Evolutionary conservation across 2,329 filamentous ascomycete genomes (phyloP).

Genomic region (Septoria linicola): DNA sequence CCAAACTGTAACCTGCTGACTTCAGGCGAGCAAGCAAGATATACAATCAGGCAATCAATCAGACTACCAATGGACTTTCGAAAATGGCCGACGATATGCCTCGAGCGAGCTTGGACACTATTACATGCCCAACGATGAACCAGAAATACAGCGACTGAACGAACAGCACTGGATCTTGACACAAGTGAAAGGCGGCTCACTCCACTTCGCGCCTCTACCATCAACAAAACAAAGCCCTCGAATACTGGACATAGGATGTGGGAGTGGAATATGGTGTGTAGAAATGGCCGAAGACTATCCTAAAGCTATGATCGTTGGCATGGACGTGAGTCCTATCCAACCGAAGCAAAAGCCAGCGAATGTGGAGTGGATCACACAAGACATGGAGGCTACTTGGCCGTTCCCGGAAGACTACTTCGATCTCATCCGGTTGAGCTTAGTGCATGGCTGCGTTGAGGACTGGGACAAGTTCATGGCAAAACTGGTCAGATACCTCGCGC

Average conservation of each 20-base stretch:
- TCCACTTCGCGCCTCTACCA: slow-evolving; percentile 24
- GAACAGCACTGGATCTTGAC: slow-evolving; percentile 29
- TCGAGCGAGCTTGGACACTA: slow-evolving; percentile 28
- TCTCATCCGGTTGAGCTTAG: slow-evolving; percentile 27
- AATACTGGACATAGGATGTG: slow-evolving; percentile 29
- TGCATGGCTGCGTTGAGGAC: slow-evolving; percentile 30
- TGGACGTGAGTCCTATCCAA: slow-evolving; percentile 30
- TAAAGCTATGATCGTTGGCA: slow-evolving; percentile 25
- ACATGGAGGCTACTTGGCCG: slow-evolving; percentile 28
- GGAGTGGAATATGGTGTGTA: slow-evolving; percentile 29
- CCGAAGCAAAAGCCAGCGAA: slow-evolving; percentile 28
- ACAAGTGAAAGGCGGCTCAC: slow-evolving; percentile 21
- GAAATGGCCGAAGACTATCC: slow-evolving; percentile 30
- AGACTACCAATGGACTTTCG: slow-evolving; percentile 23
- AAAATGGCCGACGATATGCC: slow-evolving; percentile 29
- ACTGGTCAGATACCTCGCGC: slow-evolving; percentile 26
- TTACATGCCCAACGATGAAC: slow-evolving; percentile 31
- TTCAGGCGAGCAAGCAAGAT: background rate
- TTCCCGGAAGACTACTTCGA: slow-evolving; percentile 29
- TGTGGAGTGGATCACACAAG: slow-evolving; percentile 26
- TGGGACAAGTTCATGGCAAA: slow-evolving; percentile 26
- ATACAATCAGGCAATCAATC: background rate
- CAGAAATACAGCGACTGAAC: slow-evolving; percentile 30
- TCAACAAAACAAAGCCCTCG: slow-evolving; percentile 7
- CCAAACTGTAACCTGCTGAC: background rate